Evolutionary conservation across 306 rosid species (phyloP).

Genomic region (Malus sieversii): DNA sequence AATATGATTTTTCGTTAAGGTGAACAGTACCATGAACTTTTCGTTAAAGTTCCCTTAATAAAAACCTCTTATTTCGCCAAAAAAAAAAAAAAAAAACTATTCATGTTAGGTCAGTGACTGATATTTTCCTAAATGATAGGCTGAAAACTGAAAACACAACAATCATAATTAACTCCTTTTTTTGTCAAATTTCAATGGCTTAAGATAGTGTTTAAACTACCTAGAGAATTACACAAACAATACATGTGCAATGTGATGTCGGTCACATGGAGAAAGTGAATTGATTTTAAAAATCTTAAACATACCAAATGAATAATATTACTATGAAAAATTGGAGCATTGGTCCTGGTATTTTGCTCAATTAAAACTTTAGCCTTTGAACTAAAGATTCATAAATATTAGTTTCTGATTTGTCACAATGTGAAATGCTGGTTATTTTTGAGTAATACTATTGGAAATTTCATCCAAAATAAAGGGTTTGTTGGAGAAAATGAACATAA

Average conservation of each 20-base stretch:
- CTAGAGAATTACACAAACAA: not conserved
- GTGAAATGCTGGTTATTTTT: too few relatives aligned
- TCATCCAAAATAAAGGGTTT: not conserved
- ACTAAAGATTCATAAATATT: not conserved
- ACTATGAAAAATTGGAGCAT: too few relatives aligned
- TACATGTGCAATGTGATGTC: not conserved
- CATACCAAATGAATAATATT: not conserved
- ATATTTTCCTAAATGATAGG: too few relatives aligned
- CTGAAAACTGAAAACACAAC: too few relatives aligned
- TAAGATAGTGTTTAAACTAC: not conserved
- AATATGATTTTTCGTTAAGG: too few relatives aligned
- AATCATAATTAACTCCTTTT: too few relatives aligned
- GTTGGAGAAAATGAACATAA: not conserved
- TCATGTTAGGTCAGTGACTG: too few relatives aligned
- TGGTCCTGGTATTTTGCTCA: not conserved
- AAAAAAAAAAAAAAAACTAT: too few relatives aligned
- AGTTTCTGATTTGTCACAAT: not conserved
- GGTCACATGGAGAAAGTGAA: not conserved
- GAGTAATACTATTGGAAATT: not conserved
- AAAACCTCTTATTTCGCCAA: too few relatives aligned
- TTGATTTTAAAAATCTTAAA: not conserved
- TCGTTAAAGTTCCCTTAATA: too few relatives aligned
- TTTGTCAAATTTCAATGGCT: too few relatives aligned
- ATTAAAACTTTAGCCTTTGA: not conserved
- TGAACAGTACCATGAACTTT: too few relatives aligned